Evolutionary conservation across 495 filamentous ascomycete genomes (phyloP).

Genomic region (Trichoderma erinaceum): DNA sequence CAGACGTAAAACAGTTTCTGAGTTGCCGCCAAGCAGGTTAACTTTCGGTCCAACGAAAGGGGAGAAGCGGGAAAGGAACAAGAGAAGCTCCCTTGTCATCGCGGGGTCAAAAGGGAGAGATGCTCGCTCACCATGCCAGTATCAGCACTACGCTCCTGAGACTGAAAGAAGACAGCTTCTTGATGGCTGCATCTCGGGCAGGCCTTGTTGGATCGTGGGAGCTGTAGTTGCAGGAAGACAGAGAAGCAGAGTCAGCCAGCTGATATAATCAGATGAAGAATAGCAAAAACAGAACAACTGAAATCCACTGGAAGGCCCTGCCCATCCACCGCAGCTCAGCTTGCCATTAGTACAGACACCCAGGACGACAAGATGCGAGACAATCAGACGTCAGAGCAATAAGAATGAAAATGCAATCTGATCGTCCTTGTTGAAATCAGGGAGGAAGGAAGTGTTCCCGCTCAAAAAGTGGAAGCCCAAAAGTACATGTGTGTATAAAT

Average conservation of each 20-base stretch:
- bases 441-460: not conserved
- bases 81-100: too few relatives aligned
- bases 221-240: slow-evolving; percentile 43
- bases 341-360: not conserved
- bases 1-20: slow-evolving; percentile 98
- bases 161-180: slow-evolving; percentile 96
- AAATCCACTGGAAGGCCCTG: not conserved
- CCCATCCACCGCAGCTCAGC: not conserved
- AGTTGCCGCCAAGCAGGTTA: slow-evolving; percentile 18
- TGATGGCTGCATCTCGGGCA: slow-evolving; percentile 79
- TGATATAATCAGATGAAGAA: slow-evolving; percentile 14
- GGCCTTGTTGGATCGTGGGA: slow-evolving; percentile 73
- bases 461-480: not conserved
- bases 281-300: slow-evolving; percentile 13
- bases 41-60: slow-evolving; percentile 19
- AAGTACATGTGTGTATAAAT: not conserved
- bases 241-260: slow-evolving; percentile 32
- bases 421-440: not conserved
- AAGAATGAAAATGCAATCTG: not conserved
- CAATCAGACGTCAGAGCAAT: not conserved
- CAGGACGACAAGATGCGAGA: not conserved
- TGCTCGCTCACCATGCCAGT: slow-evolving; percentile 86
- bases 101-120: not conserved
- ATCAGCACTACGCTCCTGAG: slow-evolving; percentile 89
- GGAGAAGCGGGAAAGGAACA: not conserved